Percentiles rank a stretch among this genome's conserved stretches.
phyloP scores from a whole-genome alignment of 1,284 basidiomycete genomes.

The Ganoderma meredithae region DNA sequence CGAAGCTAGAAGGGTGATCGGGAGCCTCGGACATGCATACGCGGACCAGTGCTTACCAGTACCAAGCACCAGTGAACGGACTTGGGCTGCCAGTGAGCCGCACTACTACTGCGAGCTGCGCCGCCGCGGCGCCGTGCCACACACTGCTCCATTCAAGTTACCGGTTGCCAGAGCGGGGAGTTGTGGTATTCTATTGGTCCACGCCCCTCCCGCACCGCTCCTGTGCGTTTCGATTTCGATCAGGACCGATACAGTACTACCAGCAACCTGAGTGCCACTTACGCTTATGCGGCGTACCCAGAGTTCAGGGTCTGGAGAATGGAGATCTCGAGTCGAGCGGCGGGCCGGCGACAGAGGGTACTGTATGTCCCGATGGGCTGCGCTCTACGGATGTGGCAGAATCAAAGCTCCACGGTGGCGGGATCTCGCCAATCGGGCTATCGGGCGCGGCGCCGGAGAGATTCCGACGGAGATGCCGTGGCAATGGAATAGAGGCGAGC shows the following conservation, averaged over 20 bases:
- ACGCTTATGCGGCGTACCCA: not conserved
- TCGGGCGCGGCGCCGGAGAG: not conserved
- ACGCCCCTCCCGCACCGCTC: not conserved
- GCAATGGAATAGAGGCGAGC: not conserved
- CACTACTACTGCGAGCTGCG: not conserved
- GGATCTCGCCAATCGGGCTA: constrained; percentile 4
- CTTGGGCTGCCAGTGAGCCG: not conserved
- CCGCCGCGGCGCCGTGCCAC: not conserved
- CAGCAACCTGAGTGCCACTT: not conserved
- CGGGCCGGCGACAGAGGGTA: not conserved
- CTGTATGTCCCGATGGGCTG: not conserved
- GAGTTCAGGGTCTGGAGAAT: not conserved
- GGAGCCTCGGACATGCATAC: not conserved
- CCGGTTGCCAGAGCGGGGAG: not conserved
- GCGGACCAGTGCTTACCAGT: no score
- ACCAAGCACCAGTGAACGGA: not conserved
- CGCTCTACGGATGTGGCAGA: not conserved
- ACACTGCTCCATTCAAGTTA: constrained; percentile 1
- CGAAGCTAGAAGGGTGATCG: not conserved
- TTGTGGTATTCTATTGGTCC: constrained; percentile 6
- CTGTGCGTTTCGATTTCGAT: not conserved
- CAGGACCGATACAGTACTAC: not conserved
- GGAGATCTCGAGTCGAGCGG: not conserved
- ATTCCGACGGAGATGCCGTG: constrained; percentile 1
- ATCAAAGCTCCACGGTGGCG: not conserved